Evolutionary conservation across 495 filamentous ascomycete genomes (phyloP).

Genomic region (Hyaloscypha bicolor): DNA sequence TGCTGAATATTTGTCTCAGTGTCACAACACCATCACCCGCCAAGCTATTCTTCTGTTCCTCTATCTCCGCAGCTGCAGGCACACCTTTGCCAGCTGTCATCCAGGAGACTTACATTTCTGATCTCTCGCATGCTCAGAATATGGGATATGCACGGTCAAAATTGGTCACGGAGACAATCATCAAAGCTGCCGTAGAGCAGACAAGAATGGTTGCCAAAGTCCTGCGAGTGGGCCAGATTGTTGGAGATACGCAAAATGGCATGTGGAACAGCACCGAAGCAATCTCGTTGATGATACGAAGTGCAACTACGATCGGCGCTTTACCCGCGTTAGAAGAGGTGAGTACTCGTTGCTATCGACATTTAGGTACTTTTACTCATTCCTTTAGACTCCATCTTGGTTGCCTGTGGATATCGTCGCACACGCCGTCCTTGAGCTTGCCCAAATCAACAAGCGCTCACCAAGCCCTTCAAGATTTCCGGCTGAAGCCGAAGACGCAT

Average conservation of each 20-base stretch:
- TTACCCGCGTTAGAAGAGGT: constrained; percentile 53
- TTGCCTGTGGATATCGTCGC: constrained; percentile 57
- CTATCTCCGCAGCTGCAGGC: constrained; percentile 49
- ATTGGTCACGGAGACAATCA: constrained; percentile 60
- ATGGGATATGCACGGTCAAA: constrained; percentile 67
- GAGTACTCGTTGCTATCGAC: neutral
- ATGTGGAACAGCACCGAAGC: constrained; percentile 67
- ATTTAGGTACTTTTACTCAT: neutral
- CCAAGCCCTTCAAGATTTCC: neutral
- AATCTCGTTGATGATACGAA: constrained; percentile 59
- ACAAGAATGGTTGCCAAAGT: constrained; percentile 43
- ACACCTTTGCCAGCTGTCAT: constrained; percentile 41
- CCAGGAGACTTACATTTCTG: constrained; percentile 42
- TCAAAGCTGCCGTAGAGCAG: constrained; percentile 35
- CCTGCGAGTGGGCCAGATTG: constrained; percentile 61
- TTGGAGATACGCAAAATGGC: constrained; percentile 54
- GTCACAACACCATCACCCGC: constrained; percentile 46
- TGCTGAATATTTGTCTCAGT: constrained; percentile 54
- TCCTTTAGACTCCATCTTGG: constrained; percentile 44
- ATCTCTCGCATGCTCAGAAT: constrained; percentile 47
- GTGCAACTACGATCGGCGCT: constrained; percentile 46
- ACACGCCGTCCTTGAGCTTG: constrained; percentile 41
- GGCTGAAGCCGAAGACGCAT: constrained; percentile 10
- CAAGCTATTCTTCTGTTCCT: constrained; percentile 52
- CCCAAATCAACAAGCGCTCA: constrained; percentile 16